Conservation (phyloP, 1,284 basidiomycete species). For the Entoloma clypeatum region DNA sequence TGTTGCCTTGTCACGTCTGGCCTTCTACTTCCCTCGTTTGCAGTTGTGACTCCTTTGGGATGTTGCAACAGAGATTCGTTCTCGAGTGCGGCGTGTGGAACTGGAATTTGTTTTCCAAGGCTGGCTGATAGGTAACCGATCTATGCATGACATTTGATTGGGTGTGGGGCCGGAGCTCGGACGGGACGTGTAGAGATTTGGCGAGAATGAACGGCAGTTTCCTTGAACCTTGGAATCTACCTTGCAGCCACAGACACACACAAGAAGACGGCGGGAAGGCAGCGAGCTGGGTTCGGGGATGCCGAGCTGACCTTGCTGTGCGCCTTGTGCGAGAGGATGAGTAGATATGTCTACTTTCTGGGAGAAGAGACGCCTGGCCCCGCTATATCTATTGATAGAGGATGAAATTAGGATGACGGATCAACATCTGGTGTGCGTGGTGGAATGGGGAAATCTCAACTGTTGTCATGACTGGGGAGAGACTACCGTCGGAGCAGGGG, state of each 20-base stretch:
- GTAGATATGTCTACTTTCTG: not conserved
- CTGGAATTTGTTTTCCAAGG: conserved; percentile 8
- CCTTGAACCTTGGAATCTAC: conserved; percentile 13
- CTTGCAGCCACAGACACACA: conserved; percentile 19
- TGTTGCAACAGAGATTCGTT: conserved; percentile 37
- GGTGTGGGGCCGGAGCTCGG: conserved; percentile 11
- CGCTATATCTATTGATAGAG: conserved; percentile 16
- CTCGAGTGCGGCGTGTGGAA: conserved; percentile 27
- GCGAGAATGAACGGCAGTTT: conserved; percentile 11
- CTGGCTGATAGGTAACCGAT: conserved; percentile 16
- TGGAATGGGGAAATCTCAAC: conserved; percentile 20
- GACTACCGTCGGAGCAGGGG: conserved; percentile 22
- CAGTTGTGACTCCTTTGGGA: conserved; percentile 36
- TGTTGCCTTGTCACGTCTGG: conserved; percentile 26
- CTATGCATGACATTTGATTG: conserved; percentile 10
- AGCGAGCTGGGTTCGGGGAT: conserved; percentile 16
- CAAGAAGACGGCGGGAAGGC: conserved; percentile 18
- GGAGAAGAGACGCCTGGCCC: conserved; percentile 11
- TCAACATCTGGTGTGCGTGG: conserved; percentile 9
- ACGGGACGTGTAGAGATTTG: conserved; percentile 6
- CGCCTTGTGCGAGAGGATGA: conserved; percentile 20
- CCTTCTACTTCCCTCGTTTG: conserved; percentile 22
- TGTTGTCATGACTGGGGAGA: conserved; percentile 20
- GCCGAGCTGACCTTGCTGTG: conserved; percentile 23
- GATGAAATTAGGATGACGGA: conserved; percentile 13